phyloP scores from a whole-genome alignment of 2,329 filamentous ascomycete species.

The Verticillium nubilum region DNA sequence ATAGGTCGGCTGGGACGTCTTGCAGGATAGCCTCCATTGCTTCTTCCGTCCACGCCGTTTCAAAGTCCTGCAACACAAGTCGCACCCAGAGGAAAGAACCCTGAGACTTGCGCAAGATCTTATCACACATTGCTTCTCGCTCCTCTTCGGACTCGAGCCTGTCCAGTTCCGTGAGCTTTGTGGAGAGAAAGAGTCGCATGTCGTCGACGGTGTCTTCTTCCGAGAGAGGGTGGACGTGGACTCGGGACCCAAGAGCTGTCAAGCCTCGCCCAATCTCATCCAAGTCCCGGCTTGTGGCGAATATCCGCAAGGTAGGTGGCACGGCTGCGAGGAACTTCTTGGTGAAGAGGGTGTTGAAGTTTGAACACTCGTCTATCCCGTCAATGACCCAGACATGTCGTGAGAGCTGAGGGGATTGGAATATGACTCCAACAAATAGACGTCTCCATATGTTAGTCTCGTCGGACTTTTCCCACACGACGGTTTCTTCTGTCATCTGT shows the following conservation, averaged over 20 bases:
- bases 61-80: constrained; percentile 23
- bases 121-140: constrained; percentile 15
- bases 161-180: constrained; percentile 13
- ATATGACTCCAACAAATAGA: constrained; percentile 18
- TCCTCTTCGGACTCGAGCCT: constrained; percentile 9
- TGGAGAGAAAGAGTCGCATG: constrained; percentile 17
- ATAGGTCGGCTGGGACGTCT: constrained; percentile 19
- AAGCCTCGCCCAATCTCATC: constrained; percentile 20
- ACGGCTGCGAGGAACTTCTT: constrained; percentile 11
- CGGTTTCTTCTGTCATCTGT: constrained; percentile 10
- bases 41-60: constrained; percentile 19
- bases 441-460: constrained; percentile 18
- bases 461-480: constrained; percentile 16
- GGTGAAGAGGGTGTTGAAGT: constrained; percentile 14
- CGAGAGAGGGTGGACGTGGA: constrained; percentile 8
- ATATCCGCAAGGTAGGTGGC: constrained; percentile 17
- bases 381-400: constrained; percentile 24
- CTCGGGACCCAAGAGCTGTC: constrained; percentile 11
- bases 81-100: constrained; percentile 25
- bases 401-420: constrained; percentile 11
- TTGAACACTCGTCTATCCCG: constrained; percentile 21
- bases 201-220: constrained; percentile 17
- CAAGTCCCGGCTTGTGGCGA: constrained; percentile 20
- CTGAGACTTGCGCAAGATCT: constrained; percentile 20
- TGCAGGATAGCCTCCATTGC: constrained; percentile 18